phyloP scores from a whole-genome alignment of 306 rosid genomes.

The Adenanthera pavonina region DNA sequence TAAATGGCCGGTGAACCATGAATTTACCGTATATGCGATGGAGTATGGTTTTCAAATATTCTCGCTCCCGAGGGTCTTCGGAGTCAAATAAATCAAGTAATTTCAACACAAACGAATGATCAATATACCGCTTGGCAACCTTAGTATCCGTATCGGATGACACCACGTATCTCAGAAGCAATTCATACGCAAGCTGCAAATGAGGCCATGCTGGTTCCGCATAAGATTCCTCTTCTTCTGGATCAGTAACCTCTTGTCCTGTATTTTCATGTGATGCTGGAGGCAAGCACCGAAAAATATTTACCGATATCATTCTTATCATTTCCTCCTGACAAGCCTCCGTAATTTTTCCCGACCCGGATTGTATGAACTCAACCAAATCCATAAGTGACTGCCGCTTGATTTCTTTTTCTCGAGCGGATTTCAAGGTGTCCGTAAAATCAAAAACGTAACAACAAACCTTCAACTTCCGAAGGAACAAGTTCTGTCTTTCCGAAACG shows the following conservation, averaged over 20 bases:
- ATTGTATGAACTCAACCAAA: slow-evolving; percentile 86
- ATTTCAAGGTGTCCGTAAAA: slow-evolving; percentile 75
- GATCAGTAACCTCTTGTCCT: slow-evolving; percentile 74
- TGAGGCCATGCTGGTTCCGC: slow-evolving; percentile 92
- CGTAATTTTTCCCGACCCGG: slow-evolving; percentile 84
- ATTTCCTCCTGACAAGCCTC: slow-evolving; percentile 93
- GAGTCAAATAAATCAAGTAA: slow-evolving; percentile 89
- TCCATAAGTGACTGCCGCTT: slow-evolving; percentile 86
- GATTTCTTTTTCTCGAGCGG: slow-evolving; percentile 84
- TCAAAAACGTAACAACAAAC: slow-evolving; percentile 75
- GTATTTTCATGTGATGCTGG: slow-evolving; percentile 88
- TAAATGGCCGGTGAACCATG: slow-evolving; percentile 95
- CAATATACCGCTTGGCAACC: slow-evolving; percentile 88
- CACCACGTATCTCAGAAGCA: slow-evolving; percentile 89
- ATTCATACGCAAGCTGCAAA: slow-evolving; percentile 92
- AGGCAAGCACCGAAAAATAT: slow-evolving; percentile 89
- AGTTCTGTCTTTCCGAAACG: slow-evolving; percentile 67
- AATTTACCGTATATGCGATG: slow-evolving; percentile 94
- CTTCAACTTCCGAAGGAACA: slow-evolving; percentile 77
- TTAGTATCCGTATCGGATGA: slow-evolving; percentile 96
- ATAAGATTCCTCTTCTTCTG: slow-evolving; percentile 88
- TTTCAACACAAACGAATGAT: slow-evolving; percentile 88
- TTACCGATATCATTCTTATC: slow-evolving; percentile 82
- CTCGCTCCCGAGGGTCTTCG: slow-evolving; percentile 94
- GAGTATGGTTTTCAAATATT: slow-evolving; percentile 86